phyloP scores from a whole-genome alignment of 352 stramenopile species.

The Phytophthora litchii region DNA sequence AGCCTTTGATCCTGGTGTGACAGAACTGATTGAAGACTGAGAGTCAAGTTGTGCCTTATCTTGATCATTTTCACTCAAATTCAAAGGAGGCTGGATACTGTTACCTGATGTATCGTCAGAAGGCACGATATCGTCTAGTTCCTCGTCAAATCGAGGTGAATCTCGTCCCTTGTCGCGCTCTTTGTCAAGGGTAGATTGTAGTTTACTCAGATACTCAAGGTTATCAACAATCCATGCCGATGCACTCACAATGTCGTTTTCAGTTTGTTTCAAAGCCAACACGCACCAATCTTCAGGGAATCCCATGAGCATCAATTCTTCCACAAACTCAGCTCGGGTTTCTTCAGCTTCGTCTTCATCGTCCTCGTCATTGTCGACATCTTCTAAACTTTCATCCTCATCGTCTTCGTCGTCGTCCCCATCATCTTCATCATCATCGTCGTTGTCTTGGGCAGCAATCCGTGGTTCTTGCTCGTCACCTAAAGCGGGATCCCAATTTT shows the following conservation, averaged over 20 bases:
- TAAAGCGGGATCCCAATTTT: slow-evolving; percentile 23
- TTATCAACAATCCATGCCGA: slow-evolving; percentile 95
- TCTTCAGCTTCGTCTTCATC: slow-evolving; percentile 65
- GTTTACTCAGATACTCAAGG: slow-evolving; percentile 88
- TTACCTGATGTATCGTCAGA: slow-evolving; percentile 3
- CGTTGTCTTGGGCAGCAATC: slow-evolving; percentile 1
- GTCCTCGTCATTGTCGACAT: slow-evolving; percentile 31
- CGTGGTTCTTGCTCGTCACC: slow-evolving; percentile 11
- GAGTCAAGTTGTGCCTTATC: neutral
- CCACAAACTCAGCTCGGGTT: slow-evolving; percentile 76
- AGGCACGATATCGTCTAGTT: slow-evolving; percentile 58
- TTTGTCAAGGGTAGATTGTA: slow-evolving; percentile 81
- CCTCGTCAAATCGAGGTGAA: slow-evolving; percentile 55
- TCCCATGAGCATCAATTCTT: slow-evolving; percentile 93
- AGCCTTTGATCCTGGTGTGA: neutral
- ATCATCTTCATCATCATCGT: slow-evolving; percentile 2
- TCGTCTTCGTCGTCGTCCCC: slow-evolving; percentile 20
- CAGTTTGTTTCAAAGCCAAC: slow-evolving; percentile 89
- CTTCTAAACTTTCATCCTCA: slow-evolving; percentile 18
- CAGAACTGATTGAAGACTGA: neutral
- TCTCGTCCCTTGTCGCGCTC: slow-evolving; percentile 50
- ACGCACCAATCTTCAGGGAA: slow-evolving; percentile 94
- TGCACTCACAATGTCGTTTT: slow-evolving; percentile 90
- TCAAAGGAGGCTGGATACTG: slow-evolving; percentile 1
- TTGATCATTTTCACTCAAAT: slow-evolving; percentile 9